Evolutionary conservation across 2,329 filamentous ascomycete genomes (phyloP).

Genomic region (Penicillium expansum): DNA sequence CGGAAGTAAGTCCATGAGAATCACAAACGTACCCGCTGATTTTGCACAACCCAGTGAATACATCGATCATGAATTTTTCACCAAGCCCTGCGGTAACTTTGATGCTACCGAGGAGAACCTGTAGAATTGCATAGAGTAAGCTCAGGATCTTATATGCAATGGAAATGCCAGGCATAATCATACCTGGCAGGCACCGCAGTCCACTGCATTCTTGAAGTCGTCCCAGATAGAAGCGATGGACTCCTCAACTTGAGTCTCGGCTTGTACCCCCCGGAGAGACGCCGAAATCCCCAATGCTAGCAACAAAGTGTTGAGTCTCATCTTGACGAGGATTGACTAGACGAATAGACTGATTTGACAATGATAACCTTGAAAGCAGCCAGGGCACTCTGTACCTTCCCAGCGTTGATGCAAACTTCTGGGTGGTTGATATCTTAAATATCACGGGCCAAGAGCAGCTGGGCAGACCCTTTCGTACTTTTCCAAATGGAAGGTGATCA

Average conservation of each 20-base stretch:
- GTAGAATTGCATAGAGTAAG: background rate
- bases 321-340: background rate
- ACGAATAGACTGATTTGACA: background rate
- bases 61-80: constrained; percentile 42
- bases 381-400: background rate
- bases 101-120: constrained; percentile 40
- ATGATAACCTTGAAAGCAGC: background rate
- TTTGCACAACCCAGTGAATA: constrained; percentile 39
- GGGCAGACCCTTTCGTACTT: background rate
- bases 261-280: constrained; percentile 9
- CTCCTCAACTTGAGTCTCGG: constrained; percentile 9
- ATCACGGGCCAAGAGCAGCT: background rate
- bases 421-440: background rate
- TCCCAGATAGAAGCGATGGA: constrained; percentile 28
- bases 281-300: constrained; percentile 8
- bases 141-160: background rate
- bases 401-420: no score
- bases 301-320: constrained; percentile 17
- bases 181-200: constrained; percentile 37
- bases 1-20: background rate
- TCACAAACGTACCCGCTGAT: constrained; percentile 31
- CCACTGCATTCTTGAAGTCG: constrained; percentile 32
- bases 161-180: background rate
- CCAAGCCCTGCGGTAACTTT: constrained; percentile 47
- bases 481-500: background rate